Evolutionary conservation across 768 basidiomycete species (phyloP).

Genomic region (Pleurotus giganteus): DNA sequence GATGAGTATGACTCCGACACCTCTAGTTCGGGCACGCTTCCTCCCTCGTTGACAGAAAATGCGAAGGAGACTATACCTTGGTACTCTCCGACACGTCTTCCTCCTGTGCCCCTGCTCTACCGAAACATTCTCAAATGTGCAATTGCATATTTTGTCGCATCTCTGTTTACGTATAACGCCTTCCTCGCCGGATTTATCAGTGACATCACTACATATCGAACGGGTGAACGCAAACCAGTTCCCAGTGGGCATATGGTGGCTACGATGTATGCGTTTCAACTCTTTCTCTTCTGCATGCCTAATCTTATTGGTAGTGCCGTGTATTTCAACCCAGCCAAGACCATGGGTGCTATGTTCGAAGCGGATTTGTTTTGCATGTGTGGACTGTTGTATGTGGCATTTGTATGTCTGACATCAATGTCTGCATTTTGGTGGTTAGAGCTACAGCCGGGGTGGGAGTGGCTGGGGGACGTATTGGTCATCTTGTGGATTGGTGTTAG

Average conservation of each 20-base stretch:
- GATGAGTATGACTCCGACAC: slow-evolving; percentile 12
- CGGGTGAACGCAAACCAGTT: slow-evolving; percentile 53
- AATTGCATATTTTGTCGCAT: slow-evolving; percentile 85
- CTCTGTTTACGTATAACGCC: slow-evolving; percentile 89
- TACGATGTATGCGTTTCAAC: slow-evolving; percentile 63
- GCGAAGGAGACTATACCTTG: slow-evolving; percentile 1
- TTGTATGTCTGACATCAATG: slow-evolving; percentile 77
- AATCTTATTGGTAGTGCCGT: slow-evolving; percentile 49
- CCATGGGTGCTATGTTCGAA: slow-evolving; percentile 89
- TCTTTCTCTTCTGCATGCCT: not conserved
- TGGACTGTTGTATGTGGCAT: slow-evolving; percentile 66
- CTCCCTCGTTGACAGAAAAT: slow-evolving; percentile 2
- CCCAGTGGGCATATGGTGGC: slow-evolving; percentile 91
- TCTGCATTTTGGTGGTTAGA: slow-evolving; percentile 80
- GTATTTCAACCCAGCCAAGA: slow-evolving; percentile 94
- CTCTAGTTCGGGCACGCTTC: slow-evolving; percentile 7
- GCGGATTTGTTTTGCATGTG: slow-evolving; percentile 79
- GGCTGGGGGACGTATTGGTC: slow-evolving; percentile 70
- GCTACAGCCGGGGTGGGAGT: slow-evolving; percentile 62
- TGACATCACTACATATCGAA: slow-evolving; percentile 51
- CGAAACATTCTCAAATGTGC: slow-evolving; percentile 88
- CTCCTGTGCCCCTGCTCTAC: slow-evolving; percentile 47
- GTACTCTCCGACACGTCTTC: slow-evolving; percentile 20
- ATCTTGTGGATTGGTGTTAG: slow-evolving; percentile 83
- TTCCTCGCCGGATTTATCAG: slow-evolving; percentile 68